These are phyloP conservation scores for Aureobasidium sp. DNA, from an alignment of 2,329 filamentous ascomycete species.

Conservation along the genomic window DNA sequence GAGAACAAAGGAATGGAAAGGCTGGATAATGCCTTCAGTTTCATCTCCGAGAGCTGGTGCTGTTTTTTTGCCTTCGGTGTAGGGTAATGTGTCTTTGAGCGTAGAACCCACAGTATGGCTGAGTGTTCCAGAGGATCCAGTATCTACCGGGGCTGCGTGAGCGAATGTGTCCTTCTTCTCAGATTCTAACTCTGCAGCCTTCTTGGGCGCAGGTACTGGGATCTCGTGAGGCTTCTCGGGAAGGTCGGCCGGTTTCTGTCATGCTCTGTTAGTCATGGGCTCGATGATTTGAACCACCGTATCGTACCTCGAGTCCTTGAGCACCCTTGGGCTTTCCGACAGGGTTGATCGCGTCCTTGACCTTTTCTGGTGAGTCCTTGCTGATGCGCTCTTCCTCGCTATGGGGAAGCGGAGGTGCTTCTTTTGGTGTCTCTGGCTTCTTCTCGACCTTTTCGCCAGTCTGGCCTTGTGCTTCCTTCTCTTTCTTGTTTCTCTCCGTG, in stretches of 20 bases:
- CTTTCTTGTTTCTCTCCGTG: conserved; percentile 74
- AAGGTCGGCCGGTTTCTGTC: conserved; percentile 72
- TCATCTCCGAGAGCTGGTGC: conserved; percentile 37
- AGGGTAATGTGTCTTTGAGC: conserved; percentile 32
- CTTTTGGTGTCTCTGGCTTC: conserved; percentile 76
- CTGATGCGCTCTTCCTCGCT: conserved; percentile 66
- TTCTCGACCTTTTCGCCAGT: conserved; percentile 65
- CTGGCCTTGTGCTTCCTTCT: conserved; percentile 58
- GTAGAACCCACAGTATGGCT: conserved; percentile 7
- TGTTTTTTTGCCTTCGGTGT: conserved; percentile 30
- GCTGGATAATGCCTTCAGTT: conserved; percentile 59
- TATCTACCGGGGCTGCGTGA: background rate
- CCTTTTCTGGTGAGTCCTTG: conserved; percentile 17
- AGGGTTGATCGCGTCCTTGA: conserved; percentile 27
- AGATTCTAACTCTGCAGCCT: conserved; percentile 24
- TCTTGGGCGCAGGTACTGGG: conserved; percentile 57
- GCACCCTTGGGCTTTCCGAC: conserved; percentile 31
- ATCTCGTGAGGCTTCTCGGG: conserved; percentile 71
- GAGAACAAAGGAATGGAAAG: conserved; percentile 80
- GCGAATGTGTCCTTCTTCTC: conserved; percentile 13
- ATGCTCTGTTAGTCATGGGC: conserved; percentile 2
- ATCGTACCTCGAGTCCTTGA: conserved; percentile 49
- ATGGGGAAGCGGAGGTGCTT: conserved; percentile 72
- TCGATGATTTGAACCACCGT: too few relatives aligned
- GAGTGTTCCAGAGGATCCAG: background rate